phyloP scores from a whole-genome alignment of 108 stramenopile genomes.

The Tribonema minus region DNA sequence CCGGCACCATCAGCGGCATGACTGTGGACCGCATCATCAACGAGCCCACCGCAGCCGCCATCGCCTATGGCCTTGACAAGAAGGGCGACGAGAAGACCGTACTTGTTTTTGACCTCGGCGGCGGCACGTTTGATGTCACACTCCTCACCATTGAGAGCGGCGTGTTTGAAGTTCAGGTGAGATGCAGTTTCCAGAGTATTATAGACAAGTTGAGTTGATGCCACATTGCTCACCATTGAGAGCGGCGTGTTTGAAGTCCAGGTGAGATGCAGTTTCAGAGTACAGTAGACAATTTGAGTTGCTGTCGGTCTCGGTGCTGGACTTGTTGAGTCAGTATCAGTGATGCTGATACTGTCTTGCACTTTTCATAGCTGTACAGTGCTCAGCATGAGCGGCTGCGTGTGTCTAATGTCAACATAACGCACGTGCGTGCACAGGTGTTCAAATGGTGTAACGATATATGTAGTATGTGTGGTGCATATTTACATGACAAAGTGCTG shows the following conservation, averaged over 20 bases:
- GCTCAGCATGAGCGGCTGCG: too few species aligned
- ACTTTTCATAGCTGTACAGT: too few species aligned
- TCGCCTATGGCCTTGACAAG: constrained; percentile 90
- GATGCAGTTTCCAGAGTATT: too few species aligned
- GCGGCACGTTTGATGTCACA: constrained; percentile 96
- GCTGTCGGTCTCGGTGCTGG: too few species aligned
- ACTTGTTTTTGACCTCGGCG: constrained; percentile 95
- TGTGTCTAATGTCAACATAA: too few species aligned
- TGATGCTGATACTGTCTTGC: too few species aligned
- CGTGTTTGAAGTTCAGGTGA: constrained; percentile 91
- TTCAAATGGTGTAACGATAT: too few species aligned
- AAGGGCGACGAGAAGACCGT: constrained; percentile 80
- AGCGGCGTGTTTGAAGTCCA: constrained; percentile 77
- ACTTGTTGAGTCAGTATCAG: too few species aligned
- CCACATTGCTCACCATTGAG: constrained; percentile 82
- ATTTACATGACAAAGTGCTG: too few species aligned
- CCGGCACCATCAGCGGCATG: constrained; percentile 88
- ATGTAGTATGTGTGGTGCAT: too few species aligned
- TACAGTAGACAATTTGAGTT: constrained; percentile 80
- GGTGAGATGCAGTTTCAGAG: too few species aligned
- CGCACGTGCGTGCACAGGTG: too few species aligned
- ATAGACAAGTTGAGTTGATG: constrained; percentile 88
- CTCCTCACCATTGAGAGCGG: constrained; percentile 86
- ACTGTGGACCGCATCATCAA: constrained; percentile 91
- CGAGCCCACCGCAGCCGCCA: constrained; percentile 96